These are phyloP conservation scores for Cephaloascus albidus DNA, from an alignment of 805 yeast genomes.

Conservation along the genomic window DNA sequence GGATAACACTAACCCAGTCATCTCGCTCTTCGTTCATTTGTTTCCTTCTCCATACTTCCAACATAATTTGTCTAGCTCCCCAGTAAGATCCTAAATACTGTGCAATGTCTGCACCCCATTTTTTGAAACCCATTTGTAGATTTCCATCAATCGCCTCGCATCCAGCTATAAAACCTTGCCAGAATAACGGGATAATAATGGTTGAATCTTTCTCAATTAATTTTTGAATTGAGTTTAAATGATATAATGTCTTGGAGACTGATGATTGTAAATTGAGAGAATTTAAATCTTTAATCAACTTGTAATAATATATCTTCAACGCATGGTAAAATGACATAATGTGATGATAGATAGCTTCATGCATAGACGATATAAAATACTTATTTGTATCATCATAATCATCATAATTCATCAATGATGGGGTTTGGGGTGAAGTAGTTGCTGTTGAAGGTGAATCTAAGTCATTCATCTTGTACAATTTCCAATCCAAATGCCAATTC, in stretches of 20 bases:
- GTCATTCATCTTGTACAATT: conserved; percentile 26
- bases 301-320: conserved; percentile 58
- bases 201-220: conserved; percentile 47
- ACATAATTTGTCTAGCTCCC: conserved; percentile 79
- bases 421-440: background rate
- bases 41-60: conserved; percentile 78
- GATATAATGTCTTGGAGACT: conserved; percentile 52
- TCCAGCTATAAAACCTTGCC: conserved; percentile 89
- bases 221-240: conserved; percentile 51
- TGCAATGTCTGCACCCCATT: conserved; percentile 63
- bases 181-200: conserved; percentile 65
- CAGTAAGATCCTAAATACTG: conserved; percentile 62
- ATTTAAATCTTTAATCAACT: conserved; percentile 47
- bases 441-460: background rate
- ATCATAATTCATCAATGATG: background rate
- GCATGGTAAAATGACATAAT: conserved; percentile 72
- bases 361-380: conserved; percentile 40
- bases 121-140: conserved; percentile 56
- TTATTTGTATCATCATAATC: conserved; percentile 4
- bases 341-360: conserved; percentile 73
- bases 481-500: conserved; percentile 75
- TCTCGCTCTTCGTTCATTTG: conserved; percentile 46
- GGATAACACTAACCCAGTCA: conserved; percentile 72
- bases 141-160: conserved; percentile 57
- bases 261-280: conserved; percentile 53